Conservation (phyloP, 2,329 filamentous ascomycete genomes). For the Alternaria brassicicola region DNA sequence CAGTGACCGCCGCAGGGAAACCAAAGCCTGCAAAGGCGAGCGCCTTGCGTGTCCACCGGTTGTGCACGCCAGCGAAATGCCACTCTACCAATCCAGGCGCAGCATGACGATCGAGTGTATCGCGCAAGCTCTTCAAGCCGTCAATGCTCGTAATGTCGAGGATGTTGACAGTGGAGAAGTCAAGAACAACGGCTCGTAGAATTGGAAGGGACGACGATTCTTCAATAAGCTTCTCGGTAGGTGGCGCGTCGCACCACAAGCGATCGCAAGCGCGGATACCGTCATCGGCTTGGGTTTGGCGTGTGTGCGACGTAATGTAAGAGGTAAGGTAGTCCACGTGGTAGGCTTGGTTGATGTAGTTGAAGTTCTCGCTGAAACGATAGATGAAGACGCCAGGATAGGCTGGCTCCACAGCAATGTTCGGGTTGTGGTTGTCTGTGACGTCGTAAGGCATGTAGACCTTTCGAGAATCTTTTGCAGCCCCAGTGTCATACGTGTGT, state of each 20-base stretch:
- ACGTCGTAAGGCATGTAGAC: constrained; percentile 47
- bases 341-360: constrained; percentile 88
- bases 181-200: constrained; percentile 62
- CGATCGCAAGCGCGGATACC: constrained; percentile 48
- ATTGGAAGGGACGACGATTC: constrained; percentile 47
- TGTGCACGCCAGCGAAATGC: constrained; percentile 59
- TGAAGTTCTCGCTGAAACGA: constrained; percentile 89
- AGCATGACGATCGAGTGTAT: constrained; percentile 60
- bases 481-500: not conserved
- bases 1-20: constrained; percentile 36
- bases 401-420: constrained; percentile 65
- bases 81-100: constrained; percentile 47
- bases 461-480: constrained; percentile 10
- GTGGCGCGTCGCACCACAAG: constrained; percentile 61
- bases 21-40: constrained; percentile 63
- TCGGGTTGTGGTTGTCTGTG: constrained; percentile 65
- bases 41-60: constrained; percentile 64
- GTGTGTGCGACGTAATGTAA: constrained; percentile 63
- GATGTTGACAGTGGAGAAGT: constrained; percentile 62
- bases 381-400: constrained; percentile 90
- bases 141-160: constrained; percentile 64
- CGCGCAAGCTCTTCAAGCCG: constrained; percentile 60
- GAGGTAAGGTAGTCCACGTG: constrained; percentile 77
- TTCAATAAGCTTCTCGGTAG: constrained; percentile 35
- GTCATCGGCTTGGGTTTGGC: constrained; percentile 26